phyloP scores from a whole-genome alignment of 2,329 filamentous ascomycete genomes.

The Lizonia empirigonia region DNA sequence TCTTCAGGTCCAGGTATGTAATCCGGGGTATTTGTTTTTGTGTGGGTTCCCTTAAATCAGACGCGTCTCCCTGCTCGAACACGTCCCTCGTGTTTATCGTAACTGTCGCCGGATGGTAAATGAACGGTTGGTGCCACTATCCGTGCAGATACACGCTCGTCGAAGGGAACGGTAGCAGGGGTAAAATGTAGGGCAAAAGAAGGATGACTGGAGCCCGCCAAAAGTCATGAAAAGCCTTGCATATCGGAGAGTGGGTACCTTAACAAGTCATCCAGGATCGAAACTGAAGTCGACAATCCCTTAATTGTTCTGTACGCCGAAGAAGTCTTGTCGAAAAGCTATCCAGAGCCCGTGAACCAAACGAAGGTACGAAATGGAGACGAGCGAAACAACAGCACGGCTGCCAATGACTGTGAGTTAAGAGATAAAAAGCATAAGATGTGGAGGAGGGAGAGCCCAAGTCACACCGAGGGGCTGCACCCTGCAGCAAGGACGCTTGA shows the following conservation, averaged over 20 bases:
- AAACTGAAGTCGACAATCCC: slow-evolving; percentile 19
- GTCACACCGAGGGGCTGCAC: slow-evolving; percentile 39
- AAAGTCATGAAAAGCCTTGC: slow-evolving; percentile 36
- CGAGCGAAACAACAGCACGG: slow-evolving; percentile 48
- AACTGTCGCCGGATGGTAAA: slow-evolving; percentile 7
- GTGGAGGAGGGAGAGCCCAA: slow-evolving; percentile 28
- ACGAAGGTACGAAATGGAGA: slow-evolving; percentile 37
- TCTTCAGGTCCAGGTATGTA: slow-evolving; percentile 19
- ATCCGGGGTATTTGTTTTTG: slow-evolving; percentile 21
- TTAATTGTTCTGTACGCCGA: slow-evolving; percentile 5
- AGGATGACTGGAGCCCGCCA: slow-evolving; percentile 44
- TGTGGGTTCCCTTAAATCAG: slow-evolving; percentile 39
- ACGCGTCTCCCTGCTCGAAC: slow-evolving; percentile 20
- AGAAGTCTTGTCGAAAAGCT: slow-evolving; percentile 19
- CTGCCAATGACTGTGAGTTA: slow-evolving; percentile 42
- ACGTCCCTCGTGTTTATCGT: slow-evolving; percentile 10
- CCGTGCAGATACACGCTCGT: slow-evolving; percentile 11
- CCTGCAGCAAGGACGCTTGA: slow-evolving; percentile 34
- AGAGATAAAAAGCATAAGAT: slow-evolving; percentile 32
- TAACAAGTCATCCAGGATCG: slow-evolving; percentile 10
- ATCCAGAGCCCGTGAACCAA: slow-evolving; percentile 37
- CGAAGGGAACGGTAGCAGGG: slow-evolving; percentile 12
- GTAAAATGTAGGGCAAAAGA: slow-evolving; percentile 18
- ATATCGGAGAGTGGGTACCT: slow-evolving; percentile 30
- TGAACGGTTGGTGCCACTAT: slow-evolving; percentile 12